Percentiles rank a stretch among this genome's conserved stretches.
Conservation (phyloP, 345 rosid species). For the Citrus trifoliata region DNA sequence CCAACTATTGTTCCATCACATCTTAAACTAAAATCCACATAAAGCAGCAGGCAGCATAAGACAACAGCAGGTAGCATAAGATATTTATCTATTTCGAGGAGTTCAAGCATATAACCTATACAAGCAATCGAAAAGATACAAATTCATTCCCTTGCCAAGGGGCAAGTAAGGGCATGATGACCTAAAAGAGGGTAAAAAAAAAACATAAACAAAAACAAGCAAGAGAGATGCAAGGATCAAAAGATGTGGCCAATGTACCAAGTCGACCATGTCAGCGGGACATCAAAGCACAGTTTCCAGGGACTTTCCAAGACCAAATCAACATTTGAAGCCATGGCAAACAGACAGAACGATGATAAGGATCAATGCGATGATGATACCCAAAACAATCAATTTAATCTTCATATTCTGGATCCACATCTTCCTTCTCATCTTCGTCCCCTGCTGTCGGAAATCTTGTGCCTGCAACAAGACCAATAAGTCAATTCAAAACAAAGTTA, state of each 20-base stretch:
- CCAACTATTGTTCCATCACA: constrained; percentile 14
- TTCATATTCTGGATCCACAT: constrained; percentile 97
- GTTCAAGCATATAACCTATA: constrained; percentile 32
- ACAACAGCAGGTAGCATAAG: not conserved
- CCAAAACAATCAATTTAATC: constrained; percentile 79
- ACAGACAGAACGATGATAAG: constrained; percentile 64
- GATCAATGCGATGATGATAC: constrained; percentile 55
- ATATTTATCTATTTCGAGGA: constrained; percentile 19
- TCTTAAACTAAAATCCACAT: not conserved
- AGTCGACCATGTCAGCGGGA: not conserved
- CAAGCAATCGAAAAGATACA: constrained; percentile 34
- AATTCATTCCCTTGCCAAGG: constrained; percentile 18
- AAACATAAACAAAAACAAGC: not conserved
- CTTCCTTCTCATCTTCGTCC: constrained; percentile 85
- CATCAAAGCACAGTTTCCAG: not conserved
- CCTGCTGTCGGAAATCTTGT: constrained; percentile 88
- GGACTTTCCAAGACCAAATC: constrained; percentile 13
- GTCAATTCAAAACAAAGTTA: not conserved
- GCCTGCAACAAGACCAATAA: constrained; percentile 45
- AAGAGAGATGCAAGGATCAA: not conserved
- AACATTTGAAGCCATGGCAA: constrained; percentile 83
- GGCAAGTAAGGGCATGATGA: constrained; percentile 3
- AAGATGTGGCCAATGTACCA: not conserved
- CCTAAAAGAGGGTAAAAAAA: not conserved
- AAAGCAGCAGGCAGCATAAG: not conserved